These are phyloP conservation scores for Elongisporangium prolatum DNA, from an alignment of 352 stramenopile species.

Conservation along the genomic window DNA sequence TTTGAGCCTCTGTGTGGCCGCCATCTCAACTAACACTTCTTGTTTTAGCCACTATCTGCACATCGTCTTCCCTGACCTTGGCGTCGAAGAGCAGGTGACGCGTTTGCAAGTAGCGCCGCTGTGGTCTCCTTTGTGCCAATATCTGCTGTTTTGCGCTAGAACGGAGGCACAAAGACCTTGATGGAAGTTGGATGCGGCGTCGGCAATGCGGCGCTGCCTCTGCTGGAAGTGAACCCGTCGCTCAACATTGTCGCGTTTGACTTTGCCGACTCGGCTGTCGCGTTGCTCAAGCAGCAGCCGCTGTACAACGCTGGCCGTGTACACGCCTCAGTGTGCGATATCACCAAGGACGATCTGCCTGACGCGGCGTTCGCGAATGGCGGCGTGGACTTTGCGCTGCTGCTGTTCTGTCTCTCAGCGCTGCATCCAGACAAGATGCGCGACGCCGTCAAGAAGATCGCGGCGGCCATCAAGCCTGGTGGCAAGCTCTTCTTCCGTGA, in stretches of 20 bases:
- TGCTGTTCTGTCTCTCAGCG: slow-evolving; percentile 90
- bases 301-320: slow-evolving; percentile 75
- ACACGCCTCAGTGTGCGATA: slow-evolving; percentile 73
- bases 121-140: background rate
- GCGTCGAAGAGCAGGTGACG: slow-evolving; percentile 38
- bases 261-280: slow-evolving; percentile 90
- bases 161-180: slow-evolving; percentile 50
- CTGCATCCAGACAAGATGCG: slow-evolving; percentile 88
- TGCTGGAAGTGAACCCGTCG: slow-evolving; percentile 89
- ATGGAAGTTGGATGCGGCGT: slow-evolving; percentile 95
- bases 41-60: slow-evolving; percentile 87
- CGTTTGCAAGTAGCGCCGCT: background rate
- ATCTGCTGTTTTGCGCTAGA: background rate
- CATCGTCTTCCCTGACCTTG: slow-evolving; percentile 87
- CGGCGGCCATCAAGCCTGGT: slow-evolving; percentile 62
- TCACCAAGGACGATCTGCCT: slow-evolving; percentile 75
- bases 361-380: slow-evolving; percentile 40
- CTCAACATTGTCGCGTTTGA: slow-evolving; percentile 91
- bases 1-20: too few species aligned
- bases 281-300: slow-evolving; percentile 86
- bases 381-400: slow-evolving; percentile 79
- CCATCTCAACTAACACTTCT: background rate
- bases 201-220: slow-evolving; percentile 92
- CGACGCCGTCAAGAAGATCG: slow-evolving; percentile 84
- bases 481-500: slow-evolving; percentile 92